A percentile compares a stretch with the other conserved stretches of the same genome.
Conservation (phyloP, 78 protist genomes). For the Dictyostelium intermedium region DNA sequence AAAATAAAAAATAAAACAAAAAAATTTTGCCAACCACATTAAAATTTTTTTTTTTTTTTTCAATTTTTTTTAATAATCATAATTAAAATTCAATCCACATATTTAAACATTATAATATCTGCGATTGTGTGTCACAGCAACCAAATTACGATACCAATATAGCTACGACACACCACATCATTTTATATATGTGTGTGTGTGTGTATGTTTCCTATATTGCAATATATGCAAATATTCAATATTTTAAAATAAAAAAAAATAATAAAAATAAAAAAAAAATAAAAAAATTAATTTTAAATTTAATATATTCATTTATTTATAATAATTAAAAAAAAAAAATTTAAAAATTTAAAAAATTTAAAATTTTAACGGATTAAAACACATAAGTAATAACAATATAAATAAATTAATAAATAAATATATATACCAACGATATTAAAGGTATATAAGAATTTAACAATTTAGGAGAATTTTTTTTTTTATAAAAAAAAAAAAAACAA, state of each 20-base stretch:
- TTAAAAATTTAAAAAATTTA: too few relatives aligned
- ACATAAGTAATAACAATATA: background rate
- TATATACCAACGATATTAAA: background rate
- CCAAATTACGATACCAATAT: background rate
- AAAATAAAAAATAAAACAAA: background rate
- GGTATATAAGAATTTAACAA: background rate
- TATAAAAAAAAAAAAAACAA: background rate
- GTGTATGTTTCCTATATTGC: background rate
- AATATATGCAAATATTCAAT: background rate
- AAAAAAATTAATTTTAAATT: too few relatives aligned
- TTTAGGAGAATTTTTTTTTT: background rate
- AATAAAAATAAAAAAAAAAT: background rate
- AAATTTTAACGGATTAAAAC: background rate
- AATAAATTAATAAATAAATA: too few relatives aligned
- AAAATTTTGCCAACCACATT: background rate
- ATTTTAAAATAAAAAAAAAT: background rate
- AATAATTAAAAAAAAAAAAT: too few relatives aligned
- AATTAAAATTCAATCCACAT: background rate
- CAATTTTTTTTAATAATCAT: background rate
- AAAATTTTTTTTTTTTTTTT: background rate
- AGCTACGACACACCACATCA: background rate
- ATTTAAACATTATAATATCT: background rate
- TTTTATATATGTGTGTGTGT: background rate
- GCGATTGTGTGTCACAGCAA: background rate
- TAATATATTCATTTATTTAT: background rate